A percentile compares a stretch with the other conserved stretches of the same genome.
These are phyloP conservation scores for Apiospora rasikravindrae DNA, from an alignment of 2,329 filamentous ascomycete genomes.

Conservation along the genomic window DNA sequence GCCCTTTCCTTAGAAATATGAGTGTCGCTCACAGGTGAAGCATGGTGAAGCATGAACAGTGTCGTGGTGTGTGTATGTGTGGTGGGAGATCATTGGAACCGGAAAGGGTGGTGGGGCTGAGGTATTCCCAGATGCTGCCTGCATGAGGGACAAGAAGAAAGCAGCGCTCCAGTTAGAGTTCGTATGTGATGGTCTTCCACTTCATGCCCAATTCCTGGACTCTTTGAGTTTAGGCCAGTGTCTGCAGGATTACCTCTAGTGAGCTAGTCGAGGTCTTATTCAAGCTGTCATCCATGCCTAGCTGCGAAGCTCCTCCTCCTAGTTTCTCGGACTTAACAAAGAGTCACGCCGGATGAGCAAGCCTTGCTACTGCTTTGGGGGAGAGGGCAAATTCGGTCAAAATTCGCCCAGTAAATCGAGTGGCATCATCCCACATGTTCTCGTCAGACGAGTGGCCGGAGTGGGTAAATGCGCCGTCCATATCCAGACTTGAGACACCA, in stretches of 20 bases:
- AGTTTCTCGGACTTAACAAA: constrained; percentile 2
- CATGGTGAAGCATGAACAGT: neutral
- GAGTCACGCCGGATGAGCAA: constrained; percentile 5
- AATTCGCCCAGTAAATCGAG: constrained; percentile 1
- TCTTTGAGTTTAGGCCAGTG: constrained; percentile 2
- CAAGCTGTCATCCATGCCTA: constrained; percentile 14
- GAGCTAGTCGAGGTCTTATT: constrained; percentile 3
- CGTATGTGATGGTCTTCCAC: neutral
- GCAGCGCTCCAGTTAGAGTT: constrained; percentile 7
- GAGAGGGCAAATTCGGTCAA: neutral
- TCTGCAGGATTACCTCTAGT: neutral
- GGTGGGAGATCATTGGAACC: neutral
- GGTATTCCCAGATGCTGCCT: neutral
- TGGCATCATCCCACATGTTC: constrained; percentile 15
- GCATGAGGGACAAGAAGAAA: neutral
- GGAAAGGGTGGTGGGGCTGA: neutral
- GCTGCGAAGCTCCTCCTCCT: constrained; percentile 1
- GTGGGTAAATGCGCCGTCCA: neutral
- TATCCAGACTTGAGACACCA: constrained; percentile 6
- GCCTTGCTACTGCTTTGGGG: neutral
- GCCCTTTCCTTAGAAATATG: too few relatives aligned
- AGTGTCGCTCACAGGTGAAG: neutral
- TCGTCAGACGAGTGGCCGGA: constrained; percentile 4
- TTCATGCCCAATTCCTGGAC: constrained; percentile 9
- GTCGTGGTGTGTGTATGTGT: neutral